phyloP scores from a whole-genome alignment of 257 asterid genomes.

The Plantago elongata region DNA sequence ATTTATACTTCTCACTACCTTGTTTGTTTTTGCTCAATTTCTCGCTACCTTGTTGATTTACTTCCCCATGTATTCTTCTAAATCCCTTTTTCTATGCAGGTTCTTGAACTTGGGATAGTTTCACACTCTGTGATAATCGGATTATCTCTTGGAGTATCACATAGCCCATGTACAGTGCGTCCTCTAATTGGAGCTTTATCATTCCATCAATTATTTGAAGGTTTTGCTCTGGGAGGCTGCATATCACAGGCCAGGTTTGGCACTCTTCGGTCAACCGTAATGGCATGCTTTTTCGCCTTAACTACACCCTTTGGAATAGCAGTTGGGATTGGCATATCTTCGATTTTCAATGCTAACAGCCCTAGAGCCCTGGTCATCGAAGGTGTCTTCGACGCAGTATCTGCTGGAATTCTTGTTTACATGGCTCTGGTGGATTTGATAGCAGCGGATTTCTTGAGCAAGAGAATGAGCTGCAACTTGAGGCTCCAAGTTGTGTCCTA shows the following conservation, averaged over 20 bases:
- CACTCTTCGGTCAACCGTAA: conserved; percentile 50
- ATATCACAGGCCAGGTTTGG: conserved; percentile 72
- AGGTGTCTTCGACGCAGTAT: conserved; percentile 69
- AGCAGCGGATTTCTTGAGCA: conserved; percentile 94
- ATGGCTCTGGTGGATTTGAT: conserved; percentile 92
- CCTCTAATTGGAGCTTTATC: conserved; percentile 83
- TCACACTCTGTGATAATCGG: conserved; percentile 94
- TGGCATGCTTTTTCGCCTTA: conserved; percentile 84
- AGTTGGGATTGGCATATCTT: conserved; percentile 57
- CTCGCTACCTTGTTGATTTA: no score
- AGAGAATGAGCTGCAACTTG: conserved; percentile 84
- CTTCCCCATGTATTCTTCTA: no score
- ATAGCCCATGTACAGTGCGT: conserved; percentile 84
- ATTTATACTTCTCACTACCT: no score
- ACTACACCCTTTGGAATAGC: conserved; percentile 86
- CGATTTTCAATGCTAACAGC: conserved; percentile 64
- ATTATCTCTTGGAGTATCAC: conserved; percentile 80
- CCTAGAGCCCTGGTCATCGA: conserved; percentile 69
- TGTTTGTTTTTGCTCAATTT: no score
- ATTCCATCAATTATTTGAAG: conserved; percentile 91
- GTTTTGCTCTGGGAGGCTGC: conserved; percentile 94
- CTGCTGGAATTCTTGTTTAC: conserved; percentile 89
- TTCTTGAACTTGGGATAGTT: conserved; percentile 86
- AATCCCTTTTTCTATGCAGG: conserved; percentile 33
- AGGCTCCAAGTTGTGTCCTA: conserved; percentile 77